Evolutionary conservation across 495 filamentous ascomycete species (phyloP).

Genomic region (Thozetella sp.): DNA sequence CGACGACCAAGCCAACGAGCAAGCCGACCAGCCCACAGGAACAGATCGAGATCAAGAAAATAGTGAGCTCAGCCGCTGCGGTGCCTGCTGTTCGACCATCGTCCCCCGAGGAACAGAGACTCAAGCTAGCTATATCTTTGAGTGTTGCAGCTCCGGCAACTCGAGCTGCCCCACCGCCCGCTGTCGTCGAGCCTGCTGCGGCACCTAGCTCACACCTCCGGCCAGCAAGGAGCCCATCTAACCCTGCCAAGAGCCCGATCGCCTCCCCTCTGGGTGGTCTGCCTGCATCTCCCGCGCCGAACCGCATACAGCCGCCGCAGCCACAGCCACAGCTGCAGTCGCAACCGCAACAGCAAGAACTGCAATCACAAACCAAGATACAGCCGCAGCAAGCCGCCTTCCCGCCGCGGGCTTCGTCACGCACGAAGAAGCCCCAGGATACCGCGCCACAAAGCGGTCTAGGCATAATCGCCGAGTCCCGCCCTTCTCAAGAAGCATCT

Average conservation of each 20-base stretch:
- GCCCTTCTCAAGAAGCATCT: neutral
- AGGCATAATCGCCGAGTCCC: neutral
- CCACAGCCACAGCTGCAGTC: neutral
- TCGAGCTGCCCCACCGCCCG: neutral
- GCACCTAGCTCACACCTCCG: neutral
- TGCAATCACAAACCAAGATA: too few relatives aligned
- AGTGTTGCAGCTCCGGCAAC: neutral
- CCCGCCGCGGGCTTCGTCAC: neutral
- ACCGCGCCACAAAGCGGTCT: neutral
- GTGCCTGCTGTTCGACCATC: too few relatives aligned
- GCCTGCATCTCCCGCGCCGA: neutral
- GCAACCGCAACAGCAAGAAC: too few relatives aligned
- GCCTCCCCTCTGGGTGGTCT: neutral
- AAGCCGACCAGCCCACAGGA: too few relatives aligned
- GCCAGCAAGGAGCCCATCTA: neutral
- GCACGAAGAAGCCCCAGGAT: neutral
- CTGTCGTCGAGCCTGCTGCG: neutral
- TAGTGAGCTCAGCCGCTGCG: too few relatives aligned
- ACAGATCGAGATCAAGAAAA: too few relatives aligned
- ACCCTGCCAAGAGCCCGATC: neutral
- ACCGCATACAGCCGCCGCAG: neutral
- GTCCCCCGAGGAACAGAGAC: neutral
- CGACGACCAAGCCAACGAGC: too few relatives aligned
- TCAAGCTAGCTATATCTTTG: too few relatives aligned
- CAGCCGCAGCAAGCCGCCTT: too few relatives aligned